Base-by-base conservation (phyloP, 179 eudicot genomes). In the Sideroxylon spinosum region DNA sequence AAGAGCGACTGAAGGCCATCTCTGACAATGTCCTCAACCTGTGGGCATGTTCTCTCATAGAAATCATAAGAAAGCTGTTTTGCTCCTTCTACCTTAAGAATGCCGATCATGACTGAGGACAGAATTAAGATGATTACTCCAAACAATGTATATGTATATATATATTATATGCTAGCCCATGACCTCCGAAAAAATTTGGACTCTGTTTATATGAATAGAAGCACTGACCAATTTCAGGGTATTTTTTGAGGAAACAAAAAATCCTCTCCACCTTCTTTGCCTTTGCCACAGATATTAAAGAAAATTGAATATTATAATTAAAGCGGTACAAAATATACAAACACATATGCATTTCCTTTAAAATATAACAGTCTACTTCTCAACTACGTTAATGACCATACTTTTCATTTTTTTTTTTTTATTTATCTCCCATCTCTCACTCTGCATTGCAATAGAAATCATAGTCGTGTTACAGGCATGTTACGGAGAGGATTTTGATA, bases 251-350 rank as follows among this genome's bases (percentile, higher is more conserved):
- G 86, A 84, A 85, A 81, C 75, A 67, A 80, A 81, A 79, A 74
- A 89, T 89, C 86, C 89, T 84, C 90, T 86, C 85, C 86, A 73
- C 87, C 80, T 83, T 83, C 82, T 78, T 86, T 67, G 88, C 85
- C 80, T 86, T 86, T 57, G 78, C 81, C 80, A 82, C 79, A 81
- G 83, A 81, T 81, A 82, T 84, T 80, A 71, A 73, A 71, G 76
- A 64, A 61, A 64, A 78, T 75, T 78, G 29, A 78, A 74, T 59
- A 75, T 26, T 26, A 7, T 32, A 63, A 19, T n/a, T 26, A 60
- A 59, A 55, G 4, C 68, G 11, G 68, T 28, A 25, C 68, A 29
- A 29, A n/a, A 61, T 23, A 62, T n/a, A 63, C 55, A 49, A 9
- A 37, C 48, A 67, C 19, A 3, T 4, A 57, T 7, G 11, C 57